Base-by-base conservation (phyloP, 441 rosid genomes). In the Jatropha podagrica region DNA sequence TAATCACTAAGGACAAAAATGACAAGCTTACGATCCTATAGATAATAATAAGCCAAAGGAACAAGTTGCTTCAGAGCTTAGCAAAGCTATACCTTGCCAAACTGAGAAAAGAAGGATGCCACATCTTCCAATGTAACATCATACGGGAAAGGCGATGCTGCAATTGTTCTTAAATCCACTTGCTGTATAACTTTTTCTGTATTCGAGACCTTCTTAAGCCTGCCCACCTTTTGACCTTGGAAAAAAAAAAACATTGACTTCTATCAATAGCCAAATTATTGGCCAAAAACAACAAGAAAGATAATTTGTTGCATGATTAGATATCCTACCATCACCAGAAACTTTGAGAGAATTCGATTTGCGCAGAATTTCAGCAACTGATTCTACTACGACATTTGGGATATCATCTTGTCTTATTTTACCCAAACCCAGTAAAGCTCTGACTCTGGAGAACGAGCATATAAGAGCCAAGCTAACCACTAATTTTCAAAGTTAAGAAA, bases 361-460 rank as follows among this genome's bases (percentile, higher is more conserved):
- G 23, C 84, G 56, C n/a, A 89, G 83, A 71, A 81, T 75, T 68
- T 81, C 77, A 40, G 88, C 87, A 17, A 87, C 83, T 10, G 81
- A 73, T 61, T 79, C 72, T 18, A 87, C 52, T 4, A 81, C n/a
- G 1, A 26, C 52, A 18, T 56, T 49, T 5, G 89, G 82, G 46
- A 87, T 78, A 18, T 87, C 89, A 20, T 84, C 82, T 7, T 83
- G 78, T 80, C 63, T 81, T 63, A 74, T 41, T 41, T 69, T 76
- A 42, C 79, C 86, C 77, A 89, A 79, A 32, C 84, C 81, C 23
- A 87, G 84, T 75, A 80, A 80, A 52, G 58, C 78, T 68, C 88
- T 84, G 81, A 87, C 87, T 77, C 86, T 87, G 73, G 87, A 80
- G 77, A 87, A 87, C 48, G 90, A 87, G 73, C 90, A 87, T 48